Conservation (phyloP, 73 alveolate species). For the Durusdinium trenchii region DNA sequence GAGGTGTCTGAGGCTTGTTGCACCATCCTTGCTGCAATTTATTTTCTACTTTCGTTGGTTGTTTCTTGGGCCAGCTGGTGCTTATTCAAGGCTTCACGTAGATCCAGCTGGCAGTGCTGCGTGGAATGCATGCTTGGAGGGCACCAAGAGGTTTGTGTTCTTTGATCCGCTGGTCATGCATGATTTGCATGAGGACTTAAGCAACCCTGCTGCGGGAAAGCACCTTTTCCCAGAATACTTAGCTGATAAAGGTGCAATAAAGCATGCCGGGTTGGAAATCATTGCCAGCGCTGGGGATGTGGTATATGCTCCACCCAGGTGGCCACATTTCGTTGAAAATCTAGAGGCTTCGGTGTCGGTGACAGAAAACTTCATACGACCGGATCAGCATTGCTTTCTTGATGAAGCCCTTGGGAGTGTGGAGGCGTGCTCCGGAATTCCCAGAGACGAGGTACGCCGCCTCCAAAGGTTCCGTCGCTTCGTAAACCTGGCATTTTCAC, state of each 20-base stretch:
- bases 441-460: conserved; percentile 8
- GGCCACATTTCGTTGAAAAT: conserved; percentile 83
- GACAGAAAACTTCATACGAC: conserved; percentile 59
- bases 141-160: conserved; percentile 68
- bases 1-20: conserved; percentile 33
- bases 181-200: conserved; percentile 64
- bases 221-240: conserved; percentile 51
- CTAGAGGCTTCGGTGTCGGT: conserved; percentile 71
- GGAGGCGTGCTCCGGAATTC: conserved; percentile 1
- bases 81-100: conserved; percentile 68
- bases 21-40: conserved; percentile 72
- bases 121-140: conserved; percentile 86
- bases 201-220: neutral
- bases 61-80: conserved; percentile 58
- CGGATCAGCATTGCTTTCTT: conserved; percentile 15
- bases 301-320: conserved; percentile 76
- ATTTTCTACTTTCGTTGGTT: conserved; percentile 71
- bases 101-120: conserved; percentile 92
- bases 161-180: conserved; percentile 45
- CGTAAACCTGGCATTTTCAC: neutral
- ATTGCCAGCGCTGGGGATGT: conserved; percentile 51
- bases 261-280: conserved; percentile 18
- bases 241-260: neutral
- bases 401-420: conserved; percentile 66
- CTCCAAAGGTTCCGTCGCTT: conserved; percentile 52